Evolutionary conservation across 306 rosid genomes (phyloP), one percentile per base, ranked within the genome.

Genomic region (Rubus parviflorus): DNA sequence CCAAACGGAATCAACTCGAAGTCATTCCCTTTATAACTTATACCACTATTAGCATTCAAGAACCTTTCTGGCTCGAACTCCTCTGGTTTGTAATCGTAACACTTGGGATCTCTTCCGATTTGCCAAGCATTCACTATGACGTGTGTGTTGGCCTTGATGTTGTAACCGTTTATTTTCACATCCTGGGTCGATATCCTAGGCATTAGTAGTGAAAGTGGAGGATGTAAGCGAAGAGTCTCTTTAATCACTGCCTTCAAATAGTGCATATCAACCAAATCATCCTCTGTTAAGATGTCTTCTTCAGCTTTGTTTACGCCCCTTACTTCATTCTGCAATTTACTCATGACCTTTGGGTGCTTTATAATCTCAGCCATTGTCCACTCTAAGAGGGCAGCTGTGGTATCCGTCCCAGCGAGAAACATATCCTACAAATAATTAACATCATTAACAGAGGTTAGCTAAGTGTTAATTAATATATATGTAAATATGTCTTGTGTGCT

Each of bases 391-490:
- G 80, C 61, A 13, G 23, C 70, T 1, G 81, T 74, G 0, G 91
- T 85, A 77, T 86, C 89, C 0, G 91, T 90, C 1, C 92, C 92
- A 0, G 83, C 94, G 7, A 65, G 72, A 78, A 84, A 84, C 80
- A 74, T 81, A 75, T 81, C 85, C 85, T 25, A 25, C 35, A 30
- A 30, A 30, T 30, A 30, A 30, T 30, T 0, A 30, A 30, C 35
- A 30, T 30, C 35, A 30, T 30, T 30, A 30, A 30, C 35, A 30
- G 35, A 30, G 2, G 35, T 30, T 30, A 30, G 2, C 35, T 30
- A 30, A 30, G 35, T 30, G 35, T 30, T 30, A 30, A 30, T 30
- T 30, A 30, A 30, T 30, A 30, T 30, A 30, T 30, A 30, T 1
- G 35, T 30, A 30, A 30, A 30, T 30, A 30, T 2, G 2, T 30